Evolutionary conservation across 2,329 filamentous ascomycete species (phyloP).

Genomic region (Colletotrichum sp.): DNA sequence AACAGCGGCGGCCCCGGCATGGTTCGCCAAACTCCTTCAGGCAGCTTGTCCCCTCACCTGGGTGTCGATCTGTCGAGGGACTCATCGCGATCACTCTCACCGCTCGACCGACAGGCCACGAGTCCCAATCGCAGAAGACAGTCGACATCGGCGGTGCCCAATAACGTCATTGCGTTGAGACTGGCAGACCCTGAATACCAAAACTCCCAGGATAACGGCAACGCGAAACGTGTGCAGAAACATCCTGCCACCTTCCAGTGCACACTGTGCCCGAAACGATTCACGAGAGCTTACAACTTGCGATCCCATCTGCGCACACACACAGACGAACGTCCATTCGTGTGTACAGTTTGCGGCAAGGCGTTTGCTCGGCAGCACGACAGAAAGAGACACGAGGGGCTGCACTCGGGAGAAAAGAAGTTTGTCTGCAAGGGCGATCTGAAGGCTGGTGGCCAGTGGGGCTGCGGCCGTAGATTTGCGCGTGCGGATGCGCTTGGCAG

Average conservation of each 20-base stretch:
- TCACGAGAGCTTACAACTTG: slow-evolving; percentile 95
- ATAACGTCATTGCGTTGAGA: slow-evolving; percentile 80
- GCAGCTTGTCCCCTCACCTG: slow-evolving; percentile 56
- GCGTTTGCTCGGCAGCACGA: slow-evolving; percentile 98
- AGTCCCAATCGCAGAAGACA: slow-evolving; percentile 59
- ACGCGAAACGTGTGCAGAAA: slow-evolving; percentile 87
- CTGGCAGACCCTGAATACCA: slow-evolving; percentile 89
- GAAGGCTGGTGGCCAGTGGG: slow-evolving; percentile 84
- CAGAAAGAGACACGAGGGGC: slow-evolving; percentile 92
- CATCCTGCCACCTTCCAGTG: slow-evolving; percentile 98
- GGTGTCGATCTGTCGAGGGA: slow-evolving; percentile 52
- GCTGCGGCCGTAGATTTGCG: slow-evolving; percentile 90
- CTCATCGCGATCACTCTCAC: slow-evolving; percentile 62
- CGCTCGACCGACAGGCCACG: slow-evolving; percentile 58
- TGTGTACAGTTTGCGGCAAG: slow-evolving; percentile 96
- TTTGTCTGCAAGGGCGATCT: slow-evolving; percentile 95
- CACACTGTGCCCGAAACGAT: slow-evolving; percentile 89
- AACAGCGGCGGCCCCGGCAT: slow-evolving; percentile 50
- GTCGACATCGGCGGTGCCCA: slow-evolving; percentile 67
- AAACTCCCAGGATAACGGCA: slow-evolving; percentile 64
- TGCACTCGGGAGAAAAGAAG: slow-evolving; percentile 98
- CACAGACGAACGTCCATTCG: slow-evolving; percentile 95
- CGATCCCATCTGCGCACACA: slow-evolving; percentile 95
- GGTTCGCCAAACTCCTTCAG: slow-evolving; percentile 40
- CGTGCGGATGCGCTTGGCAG: slow-evolving; percentile 92